Evolutionary conservation across 257 asterid genomes (phyloP).

Genomic region (Ligustrum vulgare): DNA sequence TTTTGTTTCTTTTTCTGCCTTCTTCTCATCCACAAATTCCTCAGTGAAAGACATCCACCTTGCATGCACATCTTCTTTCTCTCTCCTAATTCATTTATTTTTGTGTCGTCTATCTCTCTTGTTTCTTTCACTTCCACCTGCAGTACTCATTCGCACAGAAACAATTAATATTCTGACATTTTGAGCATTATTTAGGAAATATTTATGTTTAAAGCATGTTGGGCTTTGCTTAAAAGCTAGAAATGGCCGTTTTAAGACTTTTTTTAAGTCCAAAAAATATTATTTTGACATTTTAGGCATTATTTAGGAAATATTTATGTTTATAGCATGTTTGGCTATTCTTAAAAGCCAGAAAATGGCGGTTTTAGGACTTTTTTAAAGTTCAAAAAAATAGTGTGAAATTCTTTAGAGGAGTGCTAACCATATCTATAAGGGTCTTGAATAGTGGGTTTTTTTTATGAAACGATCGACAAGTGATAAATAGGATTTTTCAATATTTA

Average conservation of each 20-base stretch:
- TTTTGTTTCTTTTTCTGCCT: slow-evolving; percentile 39
- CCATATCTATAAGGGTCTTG: background rate
- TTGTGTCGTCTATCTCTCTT: slow-evolving; percentile 28
- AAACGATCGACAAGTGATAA: background rate
- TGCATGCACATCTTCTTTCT: slow-evolving; percentile 25
- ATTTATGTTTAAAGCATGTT: background rate
- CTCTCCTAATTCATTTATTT: slow-evolving; percentile 30
- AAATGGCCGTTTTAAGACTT: background rate
- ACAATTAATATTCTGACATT: background rate
- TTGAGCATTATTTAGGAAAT: background rate
- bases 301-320: background rate
- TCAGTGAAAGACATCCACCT: slow-evolving; percentile 57
- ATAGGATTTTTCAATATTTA: background rate
- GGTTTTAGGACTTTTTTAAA: background rate
- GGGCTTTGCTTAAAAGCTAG: background rate
- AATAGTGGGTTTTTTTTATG: background rate
- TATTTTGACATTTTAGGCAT: background rate
- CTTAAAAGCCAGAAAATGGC: background rate
- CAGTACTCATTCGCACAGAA: background rate
- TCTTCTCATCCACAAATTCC: slow-evolving; percentile 48
- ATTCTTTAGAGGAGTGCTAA: background rate
- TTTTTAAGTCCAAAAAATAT: background rate
- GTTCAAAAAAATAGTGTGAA: too few species aligned
- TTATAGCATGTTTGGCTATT: background rate
- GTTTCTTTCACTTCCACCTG: slow-evolving; percentile 44